phyloP scores from a whole-genome alignment of 1,139 yeast species.

The Lodderomyces elongisporus region DNA sequence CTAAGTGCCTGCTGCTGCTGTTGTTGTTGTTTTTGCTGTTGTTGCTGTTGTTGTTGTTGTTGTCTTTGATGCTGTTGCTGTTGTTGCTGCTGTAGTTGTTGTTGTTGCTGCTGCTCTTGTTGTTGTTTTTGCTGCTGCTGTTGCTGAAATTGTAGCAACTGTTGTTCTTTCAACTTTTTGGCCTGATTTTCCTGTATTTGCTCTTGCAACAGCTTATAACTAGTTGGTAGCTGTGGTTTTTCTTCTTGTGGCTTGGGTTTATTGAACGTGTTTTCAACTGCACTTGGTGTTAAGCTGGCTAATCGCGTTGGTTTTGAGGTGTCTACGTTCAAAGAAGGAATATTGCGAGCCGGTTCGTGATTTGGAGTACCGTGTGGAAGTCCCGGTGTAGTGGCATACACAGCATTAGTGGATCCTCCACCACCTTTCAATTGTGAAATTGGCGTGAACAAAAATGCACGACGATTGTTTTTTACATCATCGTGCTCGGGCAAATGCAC shows the following conservation, averaged over 20 bases:
- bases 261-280: slow-evolving; percentile 7
- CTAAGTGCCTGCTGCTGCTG: slow-evolving; percentile 18
- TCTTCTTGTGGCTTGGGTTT: slow-evolving; percentile 9
- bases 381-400: slow-evolving; percentile 18
- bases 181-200: slow-evolving; percentile 15
- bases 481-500: slow-evolving; percentile 58
- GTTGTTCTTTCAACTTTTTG: slow-evolving; percentile 20
- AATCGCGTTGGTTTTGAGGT: not conserved
- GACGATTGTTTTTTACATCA: slow-evolving; percentile 37
- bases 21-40: slow-evolving; percentile 10
- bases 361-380: slow-evolving; percentile 14
- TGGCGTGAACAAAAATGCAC: slow-evolving; percentile 43
- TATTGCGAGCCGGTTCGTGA: slow-evolving; percentile 11
- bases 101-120: slow-evolving; percentile 12
- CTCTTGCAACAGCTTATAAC: slow-evolving; percentile 14
- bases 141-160: slow-evolving; percentile 19
- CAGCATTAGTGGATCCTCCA: slow-evolving; percentile 26
- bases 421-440: slow-evolving; percentile 43
- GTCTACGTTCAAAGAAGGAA: not conserved
- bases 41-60: too few species aligned
- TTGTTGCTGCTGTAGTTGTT: slow-evolving; percentile 14
- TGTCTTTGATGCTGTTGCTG: slow-evolving; percentile 21
- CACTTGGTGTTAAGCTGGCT: slow-evolving; percentile 1
- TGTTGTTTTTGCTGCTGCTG: too few species aligned
- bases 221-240: slow-evolving; percentile 15